phyloP scores from a whole-genome alignment of 2,329 filamentous ascomycete species.

The Coccinonectria pachysandricola region DNA sequence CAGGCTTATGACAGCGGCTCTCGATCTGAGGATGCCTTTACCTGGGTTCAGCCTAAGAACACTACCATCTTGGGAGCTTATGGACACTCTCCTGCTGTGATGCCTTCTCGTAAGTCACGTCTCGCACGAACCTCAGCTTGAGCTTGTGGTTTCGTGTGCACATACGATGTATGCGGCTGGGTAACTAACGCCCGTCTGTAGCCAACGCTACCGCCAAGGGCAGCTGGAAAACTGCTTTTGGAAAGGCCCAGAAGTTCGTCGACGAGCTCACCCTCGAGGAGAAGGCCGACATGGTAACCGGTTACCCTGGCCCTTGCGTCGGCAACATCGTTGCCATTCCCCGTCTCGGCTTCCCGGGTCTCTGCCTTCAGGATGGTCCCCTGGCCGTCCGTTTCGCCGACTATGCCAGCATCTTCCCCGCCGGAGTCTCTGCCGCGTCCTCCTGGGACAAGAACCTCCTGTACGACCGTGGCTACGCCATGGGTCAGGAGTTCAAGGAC shows the following conservation, averaged over 20 bases:
- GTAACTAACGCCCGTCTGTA: slow-evolving; percentile 11
- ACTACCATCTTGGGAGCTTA: slow-evolving; percentile 31
- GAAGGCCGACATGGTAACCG: slow-evolving; percentile 25
- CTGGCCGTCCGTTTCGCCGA: slow-evolving; percentile 23
- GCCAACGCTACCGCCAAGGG: slow-evolving; percentile 26
- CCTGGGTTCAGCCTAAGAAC: slow-evolving; percentile 30
- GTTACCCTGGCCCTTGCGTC: slow-evolving; percentile 23
- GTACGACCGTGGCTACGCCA: slow-evolving; percentile 45
- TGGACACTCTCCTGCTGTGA: slow-evolving; percentile 26
- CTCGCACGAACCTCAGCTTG: no score
- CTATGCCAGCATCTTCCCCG: slow-evolving; percentile 34
- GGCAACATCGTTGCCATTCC: slow-evolving; percentile 28
- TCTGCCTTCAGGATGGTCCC: slow-evolving; percentile 31
- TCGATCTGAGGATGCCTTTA: slow-evolving; percentile 22
- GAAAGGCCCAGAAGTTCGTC: slow-evolving; percentile 26
- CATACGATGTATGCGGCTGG: background rate
- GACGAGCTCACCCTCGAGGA: slow-evolving; percentile 19
- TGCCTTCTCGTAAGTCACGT: slow-evolving; percentile 26
- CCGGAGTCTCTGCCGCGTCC: slow-evolving; percentile 51
- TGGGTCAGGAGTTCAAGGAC: slow-evolving; percentile 51
- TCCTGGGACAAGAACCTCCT: slow-evolving; percentile 63
- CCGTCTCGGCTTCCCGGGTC: slow-evolving; percentile 31
- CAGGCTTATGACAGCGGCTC: slow-evolving; percentile 17
- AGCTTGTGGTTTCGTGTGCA: background rate
- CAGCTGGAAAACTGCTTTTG: slow-evolving; percentile 26